A percentile compares a stretch with the other conserved stretches of the same genome.
Evolutionary conservation across 2,329 filamentous ascomycete genomes (phyloP).

Genomic region (Fusarium avenaceum): DNA sequence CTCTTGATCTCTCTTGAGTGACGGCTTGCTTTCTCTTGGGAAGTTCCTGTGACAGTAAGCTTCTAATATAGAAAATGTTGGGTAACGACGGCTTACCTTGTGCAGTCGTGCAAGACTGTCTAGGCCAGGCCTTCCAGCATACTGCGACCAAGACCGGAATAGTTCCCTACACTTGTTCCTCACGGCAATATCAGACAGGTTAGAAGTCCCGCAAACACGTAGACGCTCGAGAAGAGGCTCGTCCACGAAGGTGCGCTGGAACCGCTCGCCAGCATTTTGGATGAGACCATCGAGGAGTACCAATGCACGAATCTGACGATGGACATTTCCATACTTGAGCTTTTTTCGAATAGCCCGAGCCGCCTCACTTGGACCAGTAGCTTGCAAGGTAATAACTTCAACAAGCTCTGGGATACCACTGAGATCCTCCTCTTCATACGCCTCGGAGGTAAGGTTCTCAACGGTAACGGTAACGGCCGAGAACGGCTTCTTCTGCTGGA

Average conservation of each 20-base stretch:
- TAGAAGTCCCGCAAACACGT: slow-evolving; percentile 86
- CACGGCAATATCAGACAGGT: slow-evolving; percentile 87
- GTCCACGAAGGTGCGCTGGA: slow-evolving; percentile 89
- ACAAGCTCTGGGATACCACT: slow-evolving; percentile 94
- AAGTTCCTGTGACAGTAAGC: slow-evolving; percentile 64
- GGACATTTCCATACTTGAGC: slow-evolving; percentile 96
- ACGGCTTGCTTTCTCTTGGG: slow-evolving; percentile 77
- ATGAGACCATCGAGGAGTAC: slow-evolving; percentile 93
- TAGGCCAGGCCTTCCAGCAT: slow-evolving; percentile 84
- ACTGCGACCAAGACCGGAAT: slow-evolving; percentile 90
- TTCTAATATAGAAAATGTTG: background rate
- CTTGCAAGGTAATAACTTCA: slow-evolving; percentile 92
- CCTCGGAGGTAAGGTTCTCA: slow-evolving; percentile 89
- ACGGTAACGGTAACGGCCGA: slow-evolving; percentile 94
- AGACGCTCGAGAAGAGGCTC: slow-evolving; percentile 92
- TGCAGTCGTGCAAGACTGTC: slow-evolving; percentile 85
- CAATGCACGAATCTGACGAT: slow-evolving; percentile 90
- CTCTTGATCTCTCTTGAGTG: slow-evolving; percentile 83
- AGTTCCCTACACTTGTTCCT: slow-evolving; percentile 87
- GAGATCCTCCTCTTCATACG: slow-evolving; percentile 90
- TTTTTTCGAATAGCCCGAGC: slow-evolving; percentile 96
- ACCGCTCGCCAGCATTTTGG: slow-evolving; percentile 90
- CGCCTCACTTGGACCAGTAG: slow-evolving; percentile 87
- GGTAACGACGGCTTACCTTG: slow-evolving; percentile 59
- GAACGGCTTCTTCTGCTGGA: slow-evolving; percentile 76